Percentiles rank a stretch among this genome's conserved stretches.
Conservation (phyloP, 345 rosid genomes). For the Linum trigynum region DNA sequence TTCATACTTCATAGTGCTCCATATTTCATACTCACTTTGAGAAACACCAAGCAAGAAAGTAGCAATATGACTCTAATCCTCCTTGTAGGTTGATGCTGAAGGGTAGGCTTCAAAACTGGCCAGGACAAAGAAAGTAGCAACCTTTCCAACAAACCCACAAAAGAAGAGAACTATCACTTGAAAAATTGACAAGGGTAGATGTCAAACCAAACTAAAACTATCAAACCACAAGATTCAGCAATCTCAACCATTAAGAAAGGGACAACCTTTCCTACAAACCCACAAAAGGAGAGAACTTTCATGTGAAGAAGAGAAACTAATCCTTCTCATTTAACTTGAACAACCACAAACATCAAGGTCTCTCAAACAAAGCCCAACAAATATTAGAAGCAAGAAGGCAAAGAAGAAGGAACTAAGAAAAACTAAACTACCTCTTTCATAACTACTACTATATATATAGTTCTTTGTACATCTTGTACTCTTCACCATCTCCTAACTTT, state of each 20-base stretch:
- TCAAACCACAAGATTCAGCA: too few relatives aligned
- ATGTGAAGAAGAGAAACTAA: background rate
- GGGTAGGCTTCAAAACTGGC: background rate
- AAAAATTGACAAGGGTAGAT: too few relatives aligned
- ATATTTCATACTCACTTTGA: too few relatives aligned
- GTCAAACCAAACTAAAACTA: too few relatives aligned
- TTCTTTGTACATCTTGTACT: constrained; percentile 30
- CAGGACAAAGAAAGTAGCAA: too few relatives aligned
- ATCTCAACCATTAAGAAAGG: too few relatives aligned
- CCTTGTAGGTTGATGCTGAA: background rate
- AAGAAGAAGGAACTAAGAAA: background rate
- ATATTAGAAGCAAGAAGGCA: background rate
- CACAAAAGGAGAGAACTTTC: too few relatives aligned
- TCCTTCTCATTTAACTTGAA: background rate
- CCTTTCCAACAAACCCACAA: background rate
- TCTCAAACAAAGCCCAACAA: background rate
- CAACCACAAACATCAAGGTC: background rate
- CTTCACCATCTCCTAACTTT: constrained; percentile 10
- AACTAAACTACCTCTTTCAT: constrained; percentile 28
- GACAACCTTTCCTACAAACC: too few relatives aligned
- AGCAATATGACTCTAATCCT: too few relatives aligned
- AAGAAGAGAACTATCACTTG: too few relatives aligned
- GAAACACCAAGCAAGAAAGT: too few relatives aligned
- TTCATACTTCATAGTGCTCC: too few relatives aligned
- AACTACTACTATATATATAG: constrained; percentile 9